Percentiles rank a stretch among this genome's conserved stretches.
Evolutionary conservation across 1,284 basidiomycete species (phyloP).

Genomic region (Puccinia hordei): DNA sequence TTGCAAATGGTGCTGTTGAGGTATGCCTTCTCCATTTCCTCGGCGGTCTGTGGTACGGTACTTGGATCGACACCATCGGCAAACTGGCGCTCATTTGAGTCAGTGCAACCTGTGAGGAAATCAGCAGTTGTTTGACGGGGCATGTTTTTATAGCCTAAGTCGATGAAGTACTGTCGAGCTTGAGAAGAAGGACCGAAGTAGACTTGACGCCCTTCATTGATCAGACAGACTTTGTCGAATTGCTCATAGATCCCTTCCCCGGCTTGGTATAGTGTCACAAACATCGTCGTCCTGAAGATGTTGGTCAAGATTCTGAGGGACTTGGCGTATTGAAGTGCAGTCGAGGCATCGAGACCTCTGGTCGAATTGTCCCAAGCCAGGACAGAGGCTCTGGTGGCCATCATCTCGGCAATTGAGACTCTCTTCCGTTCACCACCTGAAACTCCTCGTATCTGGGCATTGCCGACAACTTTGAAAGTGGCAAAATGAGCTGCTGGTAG

Average conservation of each 20-base stretch:
- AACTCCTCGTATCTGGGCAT: constrained; percentile 66
- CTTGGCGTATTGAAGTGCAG: constrained; percentile 67
- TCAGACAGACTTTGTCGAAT: constrained; percentile 70
- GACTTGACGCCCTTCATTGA: constrained; percentile 79
- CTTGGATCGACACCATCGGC: constrained; percentile 57
- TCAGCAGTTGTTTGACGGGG: constrained; percentile 71
- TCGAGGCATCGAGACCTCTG: constrained; percentile 72
- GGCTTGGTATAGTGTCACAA: constrained; percentile 64
- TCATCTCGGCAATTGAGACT: constrained; percentile 67
- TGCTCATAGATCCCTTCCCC: constrained; percentile 63
- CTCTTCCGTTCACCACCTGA: constrained; percentile 67
- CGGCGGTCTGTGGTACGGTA: constrained; percentile 55
- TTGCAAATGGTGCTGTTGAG: constrained; percentile 64
- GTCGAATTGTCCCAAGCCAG: constrained; percentile 64
- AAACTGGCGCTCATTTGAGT: constrained; percentile 60
- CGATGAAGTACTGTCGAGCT: constrained; percentile 76
- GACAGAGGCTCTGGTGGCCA: constrained; percentile 61
- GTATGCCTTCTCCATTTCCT: constrained; percentile 67
- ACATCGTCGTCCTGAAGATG: constrained; percentile 59
- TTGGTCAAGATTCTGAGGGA: constrained; percentile 65
- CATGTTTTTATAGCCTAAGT: constrained; percentile 67
- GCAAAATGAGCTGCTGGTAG: neutral
- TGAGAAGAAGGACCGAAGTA: constrained; percentile 74
- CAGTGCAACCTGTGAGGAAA: constrained; percentile 62
- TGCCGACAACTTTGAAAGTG: constrained; percentile 61